These are phyloP conservation scores for Cylindrotheca closterium DNA, from an alignment of 108 stramenopile genomes.

Conservation along the genomic window DNA sequence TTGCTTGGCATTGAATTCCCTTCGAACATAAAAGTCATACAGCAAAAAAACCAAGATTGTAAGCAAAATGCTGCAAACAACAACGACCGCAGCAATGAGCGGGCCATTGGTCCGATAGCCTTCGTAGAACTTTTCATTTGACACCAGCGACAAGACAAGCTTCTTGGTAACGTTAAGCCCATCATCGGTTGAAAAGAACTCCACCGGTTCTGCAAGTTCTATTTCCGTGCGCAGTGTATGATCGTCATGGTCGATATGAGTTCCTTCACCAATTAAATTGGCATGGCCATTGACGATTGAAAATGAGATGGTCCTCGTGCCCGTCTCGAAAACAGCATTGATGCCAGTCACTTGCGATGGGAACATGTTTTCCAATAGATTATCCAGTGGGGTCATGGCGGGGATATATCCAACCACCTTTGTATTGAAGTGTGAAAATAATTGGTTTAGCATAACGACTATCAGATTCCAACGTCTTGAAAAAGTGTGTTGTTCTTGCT, in stretches of 20 bases:
- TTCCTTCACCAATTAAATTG: background rate
- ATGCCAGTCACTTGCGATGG: background rate
- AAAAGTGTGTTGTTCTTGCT: too few relatives aligned
- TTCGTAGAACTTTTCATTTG: conserved; percentile 28
- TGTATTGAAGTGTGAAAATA: too few relatives aligned
- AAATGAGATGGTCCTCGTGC: background rate
- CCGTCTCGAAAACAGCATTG: background rate
- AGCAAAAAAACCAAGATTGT: conserved; percentile 41
- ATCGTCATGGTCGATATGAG: background rate
- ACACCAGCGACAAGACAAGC: background rate
- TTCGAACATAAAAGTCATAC: conserved; percentile 51
- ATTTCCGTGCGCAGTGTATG: background rate
- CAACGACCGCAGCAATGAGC: conserved; percentile 23
- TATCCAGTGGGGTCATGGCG: background rate
- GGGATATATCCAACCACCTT: background rate
- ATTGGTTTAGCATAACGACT: too few relatives aligned
- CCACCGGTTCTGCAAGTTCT: background rate
- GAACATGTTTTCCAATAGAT: background rate
- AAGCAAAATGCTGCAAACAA: conserved; percentile 38
- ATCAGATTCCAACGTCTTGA: too few relatives aligned
- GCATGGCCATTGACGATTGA: conserved; percentile 1
- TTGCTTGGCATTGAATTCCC: conserved; percentile 38
- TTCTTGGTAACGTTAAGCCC: background rate
- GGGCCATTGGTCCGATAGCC: conserved; percentile 31
- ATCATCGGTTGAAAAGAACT: background rate